phyloP scores from a whole-genome alignment of 768 basidiomycete genomes.

The Leccinum broughii region DNA sequence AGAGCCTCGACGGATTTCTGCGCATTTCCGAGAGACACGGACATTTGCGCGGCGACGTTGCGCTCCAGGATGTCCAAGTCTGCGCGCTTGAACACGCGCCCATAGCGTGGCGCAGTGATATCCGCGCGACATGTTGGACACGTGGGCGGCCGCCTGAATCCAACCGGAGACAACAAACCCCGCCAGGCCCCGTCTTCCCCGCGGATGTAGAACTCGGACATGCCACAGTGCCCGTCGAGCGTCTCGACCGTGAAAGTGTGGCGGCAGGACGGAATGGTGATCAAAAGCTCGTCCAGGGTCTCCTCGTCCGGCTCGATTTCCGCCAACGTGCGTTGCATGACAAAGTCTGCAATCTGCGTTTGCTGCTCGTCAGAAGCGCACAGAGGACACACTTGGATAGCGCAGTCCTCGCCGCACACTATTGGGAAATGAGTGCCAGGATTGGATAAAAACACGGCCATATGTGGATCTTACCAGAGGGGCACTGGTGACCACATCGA shows the following conservation, averaged over 20 bases:
- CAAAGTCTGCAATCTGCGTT: conserved; percentile 54
- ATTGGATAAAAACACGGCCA: background rate
- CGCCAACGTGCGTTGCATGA: conserved; percentile 49
- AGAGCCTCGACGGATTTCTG: conserved; percentile 32
- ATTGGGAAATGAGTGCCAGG: conserved; percentile 1
- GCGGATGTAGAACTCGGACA: conserved; percentile 51
- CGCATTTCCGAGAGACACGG: conserved; percentile 39
- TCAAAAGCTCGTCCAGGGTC: conserved; percentile 50
- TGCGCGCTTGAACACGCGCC: conserved; percentile 60
- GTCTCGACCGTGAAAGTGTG: conserved; percentile 74
- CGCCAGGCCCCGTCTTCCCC: conserved; percentile 41
- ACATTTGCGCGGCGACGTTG: conserved; percentile 57
- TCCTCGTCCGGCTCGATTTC: conserved; percentile 47
- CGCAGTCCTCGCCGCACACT: conserved; percentile 73
- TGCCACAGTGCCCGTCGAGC: conserved; percentile 57
- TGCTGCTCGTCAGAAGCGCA: too few relatives aligned
- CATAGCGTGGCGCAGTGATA: conserved; percentile 60
- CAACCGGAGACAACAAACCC: conserved; percentile 42
- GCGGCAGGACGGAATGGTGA: conserved; percentile 60
- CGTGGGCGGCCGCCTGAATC: conserved; percentile 43
- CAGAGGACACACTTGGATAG: too few relatives aligned
- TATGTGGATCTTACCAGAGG: conserved; percentile 49
- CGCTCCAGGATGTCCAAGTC: conserved; percentile 65
- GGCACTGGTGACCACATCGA: conserved; percentile 62
- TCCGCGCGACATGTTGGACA: conserved; percentile 61